Base-by-base conservation (phyloP, 768 basidiomycete genomes). In the Kwoniella sp. region DNA sequence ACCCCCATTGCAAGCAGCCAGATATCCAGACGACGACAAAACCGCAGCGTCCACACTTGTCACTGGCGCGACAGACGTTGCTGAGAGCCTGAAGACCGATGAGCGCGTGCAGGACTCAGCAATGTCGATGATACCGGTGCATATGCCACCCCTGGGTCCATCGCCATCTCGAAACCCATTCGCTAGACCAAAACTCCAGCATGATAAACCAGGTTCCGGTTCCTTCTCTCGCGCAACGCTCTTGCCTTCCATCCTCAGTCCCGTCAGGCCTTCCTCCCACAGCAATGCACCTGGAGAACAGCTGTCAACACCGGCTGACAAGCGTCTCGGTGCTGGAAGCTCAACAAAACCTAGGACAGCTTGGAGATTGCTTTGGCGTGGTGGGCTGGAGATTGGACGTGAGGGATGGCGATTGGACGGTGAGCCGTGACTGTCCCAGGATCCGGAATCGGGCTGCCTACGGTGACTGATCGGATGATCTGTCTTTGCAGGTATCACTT, bases 321-420 rank as follows among this genome's bases (percentile, higher is more conserved):
- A 45, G 61, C 57, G 20, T 30, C 29, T 12, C 5, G 29, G 58
- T 26, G 54, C 56, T 4, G 64, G 45, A 8, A 63, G 57, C 38
- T 20, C 58, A 12, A 37, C 52, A 0, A 72, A 63, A 47, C 38
- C 47, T 31, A 59, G 63, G 31, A 63, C 71, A 47, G 64, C 65
- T 22, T 80, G 77, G 77, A 65, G 79, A 22, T 52, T 80, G 55
- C 61, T 80, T 29, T 80, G 75, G 75, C 63, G 77, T 30, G 79
- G 79, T 13, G 79, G 76, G 12, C 60, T 80, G 25, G 74, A 79
- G 58, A 69, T 80, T 29, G 79, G 79, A 0, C 52, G 45, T 1
- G 74, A 79, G 13, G 76, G 79, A 25, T 80, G 66, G 56, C 58
- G 70, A 25, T 63, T 80, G 13, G 77, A 79, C 37, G 79, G 79